Conservation (phyloP, 768 basidiomycete species). For the Auriscalpium vulgare region DNA sequence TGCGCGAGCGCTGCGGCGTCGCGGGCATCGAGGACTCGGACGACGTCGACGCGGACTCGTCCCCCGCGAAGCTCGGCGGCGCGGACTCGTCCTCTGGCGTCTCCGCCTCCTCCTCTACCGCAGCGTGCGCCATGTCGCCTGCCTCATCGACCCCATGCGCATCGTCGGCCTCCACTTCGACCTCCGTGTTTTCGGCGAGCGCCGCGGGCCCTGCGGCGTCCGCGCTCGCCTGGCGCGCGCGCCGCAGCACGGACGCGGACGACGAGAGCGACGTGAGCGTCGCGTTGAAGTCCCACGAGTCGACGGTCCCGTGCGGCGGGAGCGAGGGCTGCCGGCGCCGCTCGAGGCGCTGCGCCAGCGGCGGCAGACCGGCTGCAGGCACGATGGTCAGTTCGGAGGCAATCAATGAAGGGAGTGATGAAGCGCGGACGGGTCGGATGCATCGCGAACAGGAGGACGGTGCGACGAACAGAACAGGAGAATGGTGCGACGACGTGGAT, state of each 20-base stretch:
- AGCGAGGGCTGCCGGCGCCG: slow-evolving; percentile 37
- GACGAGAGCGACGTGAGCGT: slow-evolving; percentile 9
- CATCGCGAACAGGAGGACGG: neutral
- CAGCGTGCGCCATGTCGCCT: too few relatives aligned
- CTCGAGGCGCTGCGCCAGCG: slow-evolving; percentile 67
- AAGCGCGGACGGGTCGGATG: neutral
- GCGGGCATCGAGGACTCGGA: neutral
- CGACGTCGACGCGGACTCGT: neutral
- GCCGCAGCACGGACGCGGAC: neutral
- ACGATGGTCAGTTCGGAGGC: too few relatives aligned
- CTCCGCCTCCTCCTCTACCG: too few relatives aligned
- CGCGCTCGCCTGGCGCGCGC: neutral
- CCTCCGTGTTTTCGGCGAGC: too few relatives aligned
- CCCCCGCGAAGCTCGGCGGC: neutral
- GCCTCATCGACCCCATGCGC: neutral
- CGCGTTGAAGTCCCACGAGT: slow-evolving; percentile 76
- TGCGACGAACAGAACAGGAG: neutral
- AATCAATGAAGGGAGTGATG: too few relatives aligned
- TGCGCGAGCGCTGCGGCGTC: neutral
- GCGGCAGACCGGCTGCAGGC: slow-evolving; percentile 54
- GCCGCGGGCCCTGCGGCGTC: neutral
- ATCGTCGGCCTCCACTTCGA: neutral
- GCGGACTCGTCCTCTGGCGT: too few relatives aligned
- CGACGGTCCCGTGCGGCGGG: slow-evolving; percentile 44
- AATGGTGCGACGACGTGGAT: neutral